Base-by-base conservation (phyloP, 2,329 filamentous ascomycete species). In the Verticillium nonalfalfae region DNA sequence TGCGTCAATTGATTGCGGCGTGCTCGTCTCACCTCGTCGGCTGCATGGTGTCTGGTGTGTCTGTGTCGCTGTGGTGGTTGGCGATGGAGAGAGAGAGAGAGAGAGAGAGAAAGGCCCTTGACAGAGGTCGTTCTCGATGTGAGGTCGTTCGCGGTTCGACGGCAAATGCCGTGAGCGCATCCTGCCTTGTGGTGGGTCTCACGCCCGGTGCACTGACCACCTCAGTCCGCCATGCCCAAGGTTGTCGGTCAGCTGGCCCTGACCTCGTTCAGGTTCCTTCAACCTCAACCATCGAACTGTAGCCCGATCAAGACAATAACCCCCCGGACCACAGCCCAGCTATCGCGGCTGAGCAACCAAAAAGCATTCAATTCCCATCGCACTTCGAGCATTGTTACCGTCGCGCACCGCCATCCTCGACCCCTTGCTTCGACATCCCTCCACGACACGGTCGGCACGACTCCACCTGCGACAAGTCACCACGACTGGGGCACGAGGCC, bases 31-130 rank as follows among this genome's bases (percentile, higher is more conserved):
- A 71, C 70, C 70, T 71, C 45, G 70, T 65, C 61, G 69, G 68
- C 63, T 69, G 68, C 70, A 72, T 72, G 59, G 62, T 71, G 66
- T 61, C 60, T 54, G 61, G 67, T 66, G 61, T 18, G 52, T 66
- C 59, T 18, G 52, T 62, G 45, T 64, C 62, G 58, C 60, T 54
- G 62, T 62, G 63, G 56, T 57, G 59, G 60, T 54, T 58, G 58
- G 61, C 56, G 60, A 63, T 54, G 52, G 57, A 35, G 58, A 56
- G 26, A 26, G 26, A 26, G 26, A 26, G 3, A 4, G n/a, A n/a
- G n/a, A n/a, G n/a, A n/a, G n/a, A n/a, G n/a, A n/a, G n/a, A n/a
- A 59, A 59, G 38, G n/a, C 57, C 59, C 35, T 31, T 33, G 58
- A 35, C 61, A 57, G 60, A 64, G 62, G 58, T 62, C 45, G 45